Conservation (phyloP, 2,329 filamentous ascomycete genomes). For the Catunica adiposa region DNA sequence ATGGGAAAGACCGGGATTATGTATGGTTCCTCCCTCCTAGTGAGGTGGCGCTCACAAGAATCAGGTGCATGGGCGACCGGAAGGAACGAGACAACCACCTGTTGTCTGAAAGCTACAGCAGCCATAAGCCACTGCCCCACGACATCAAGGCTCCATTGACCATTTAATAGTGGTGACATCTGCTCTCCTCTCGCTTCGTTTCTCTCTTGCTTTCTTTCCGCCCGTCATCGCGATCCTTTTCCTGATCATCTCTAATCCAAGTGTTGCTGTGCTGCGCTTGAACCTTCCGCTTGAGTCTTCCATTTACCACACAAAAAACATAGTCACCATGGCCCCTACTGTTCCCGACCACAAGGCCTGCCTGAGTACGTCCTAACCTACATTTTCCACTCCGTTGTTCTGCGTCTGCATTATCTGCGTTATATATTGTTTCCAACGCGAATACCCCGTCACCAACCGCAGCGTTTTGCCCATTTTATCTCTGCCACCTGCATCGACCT, state of each 20-base stretch:
- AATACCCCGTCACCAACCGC: neutral
- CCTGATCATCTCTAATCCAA: constrained; percentile 9
- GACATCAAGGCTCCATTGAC: constrained; percentile 7
- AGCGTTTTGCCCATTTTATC: neutral
- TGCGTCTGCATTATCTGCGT: constrained; percentile 23
- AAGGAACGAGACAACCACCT: neutral
- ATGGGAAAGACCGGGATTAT: neutral
- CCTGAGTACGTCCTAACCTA: constrained; percentile 35
- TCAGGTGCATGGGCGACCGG: neutral
- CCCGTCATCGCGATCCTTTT: constrained; percentile 6
- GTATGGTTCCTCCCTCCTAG: neutral
- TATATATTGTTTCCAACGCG: constrained; percentile 23
- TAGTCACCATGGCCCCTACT: constrained; percentile 23
- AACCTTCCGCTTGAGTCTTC: constrained; percentile 12
- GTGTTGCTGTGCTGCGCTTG: constrained; percentile 12
- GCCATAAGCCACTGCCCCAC: neutral
- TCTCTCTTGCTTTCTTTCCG: constrained; percentile 5
- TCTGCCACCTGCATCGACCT: neutral
- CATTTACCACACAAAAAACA: constrained; percentile 19
- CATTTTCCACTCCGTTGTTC: constrained; percentile 27
- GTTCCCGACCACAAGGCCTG: constrained; percentile 43
- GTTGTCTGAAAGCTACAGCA: neutral
- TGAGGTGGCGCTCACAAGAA: neutral
- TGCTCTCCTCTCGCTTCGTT: constrained; percentile 4
- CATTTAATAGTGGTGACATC: constrained; percentile 9